Percentiles rank a stretch among this genome's conserved stretches.
phyloP scores from a whole-genome alignment of 2,329 filamentous ascomycete genomes.

The Aureobasidium melanogenum region DNA sequence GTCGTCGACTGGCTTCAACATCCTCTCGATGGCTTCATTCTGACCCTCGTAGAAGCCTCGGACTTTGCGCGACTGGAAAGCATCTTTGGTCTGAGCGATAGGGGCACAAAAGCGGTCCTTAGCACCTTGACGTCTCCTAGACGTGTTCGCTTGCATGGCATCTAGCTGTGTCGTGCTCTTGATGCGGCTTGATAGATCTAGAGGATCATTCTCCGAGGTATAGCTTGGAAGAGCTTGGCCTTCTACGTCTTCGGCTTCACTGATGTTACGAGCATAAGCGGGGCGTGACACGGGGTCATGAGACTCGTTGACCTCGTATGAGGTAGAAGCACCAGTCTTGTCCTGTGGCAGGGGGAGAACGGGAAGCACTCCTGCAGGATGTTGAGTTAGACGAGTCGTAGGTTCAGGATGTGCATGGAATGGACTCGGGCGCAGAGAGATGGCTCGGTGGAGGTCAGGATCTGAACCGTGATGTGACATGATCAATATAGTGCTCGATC shows the following conservation, averaged over 20 bases:
- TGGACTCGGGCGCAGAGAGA: constrained; percentile 39
- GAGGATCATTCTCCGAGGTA: constrained; percentile 65
- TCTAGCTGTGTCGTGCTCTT: constrained; percentile 70
- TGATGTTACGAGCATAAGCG: constrained; percentile 25
- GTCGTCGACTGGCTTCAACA: constrained; percentile 88
- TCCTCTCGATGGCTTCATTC: constrained; percentile 85
- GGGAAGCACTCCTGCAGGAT: constrained; percentile 16
- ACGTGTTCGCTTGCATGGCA: constrained; percentile 69
- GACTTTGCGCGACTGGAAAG: constrained; percentile 47
- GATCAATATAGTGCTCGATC: not conserved
- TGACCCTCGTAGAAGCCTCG: constrained; percentile 81
- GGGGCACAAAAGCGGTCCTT: constrained; percentile 21
- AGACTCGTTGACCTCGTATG: constrained; percentile 28
- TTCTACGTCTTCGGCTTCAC: constrained; percentile 33
- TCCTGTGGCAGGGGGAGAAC: constrained; percentile 21
- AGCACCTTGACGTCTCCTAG: constrained; percentile 57
- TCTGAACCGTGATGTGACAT: constrained; percentile 28
- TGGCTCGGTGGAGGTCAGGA: constrained; percentile 39
- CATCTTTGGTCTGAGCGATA: constrained; percentile 33
- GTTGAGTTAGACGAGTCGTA: constrained; percentile 18
- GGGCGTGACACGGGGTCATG: constrained; percentile 28
- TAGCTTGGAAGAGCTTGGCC: constrained; percentile 48
- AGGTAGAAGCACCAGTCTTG: constrained; percentile 29
- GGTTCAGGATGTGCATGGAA: constrained; percentile 29
- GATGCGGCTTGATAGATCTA: constrained; percentile 64